Base-by-base conservation (phyloP, 805 yeast genomes). In the Candida golubevii region DNA sequence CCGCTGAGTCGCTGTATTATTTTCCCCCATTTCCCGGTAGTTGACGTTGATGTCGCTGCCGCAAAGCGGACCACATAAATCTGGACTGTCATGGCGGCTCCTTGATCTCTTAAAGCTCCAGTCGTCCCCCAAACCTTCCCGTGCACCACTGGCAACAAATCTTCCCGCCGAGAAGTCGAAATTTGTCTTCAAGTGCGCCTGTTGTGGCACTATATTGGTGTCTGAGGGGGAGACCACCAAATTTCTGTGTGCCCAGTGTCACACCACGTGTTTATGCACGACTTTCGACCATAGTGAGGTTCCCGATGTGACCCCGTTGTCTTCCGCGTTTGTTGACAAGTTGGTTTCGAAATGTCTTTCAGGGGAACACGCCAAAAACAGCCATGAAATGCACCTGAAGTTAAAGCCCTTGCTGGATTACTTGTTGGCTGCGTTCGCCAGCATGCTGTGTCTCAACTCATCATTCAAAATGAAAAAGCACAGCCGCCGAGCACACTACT, bases 201-300 rank as follows among this genome's bases (percentile, higher is more conserved):
- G 75, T 45, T 71, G 75, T 49, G 70, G 68, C 6, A 62, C 66
- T 2, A 46, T 68, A 1, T 49, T 70, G 23, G 63, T 61, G 39
- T 65, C 69, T 1, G 52, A 48, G 26, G 54, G 48, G 12, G 49
- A 42, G 14, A 46, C 63, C 8, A 33, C 44, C n/a, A 69, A 69
- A 45, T 81, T 77, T 57, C 74, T 76, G 45, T 86, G 95, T 56
- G 69, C 81, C 0, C 69, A 79, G 4, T 86, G 95, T 55, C 72
- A 69, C 32, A 74, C 83, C 6, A 79, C 79, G 1, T 65, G 67
- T 29, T 48, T 66, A 10, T 39, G 67, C 13, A 50, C 46, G 8
- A 50, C 43, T 10, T 51, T 49, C 38, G 46, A 45, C 15, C 26
- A 33, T 14, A 32, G 13, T 8, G 44, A 33, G 8, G 39, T 32